Evolutionary conservation across 495 filamentous ascomycete species (phyloP).

Genomic region (Trichoderma erinaceum): DNA sequence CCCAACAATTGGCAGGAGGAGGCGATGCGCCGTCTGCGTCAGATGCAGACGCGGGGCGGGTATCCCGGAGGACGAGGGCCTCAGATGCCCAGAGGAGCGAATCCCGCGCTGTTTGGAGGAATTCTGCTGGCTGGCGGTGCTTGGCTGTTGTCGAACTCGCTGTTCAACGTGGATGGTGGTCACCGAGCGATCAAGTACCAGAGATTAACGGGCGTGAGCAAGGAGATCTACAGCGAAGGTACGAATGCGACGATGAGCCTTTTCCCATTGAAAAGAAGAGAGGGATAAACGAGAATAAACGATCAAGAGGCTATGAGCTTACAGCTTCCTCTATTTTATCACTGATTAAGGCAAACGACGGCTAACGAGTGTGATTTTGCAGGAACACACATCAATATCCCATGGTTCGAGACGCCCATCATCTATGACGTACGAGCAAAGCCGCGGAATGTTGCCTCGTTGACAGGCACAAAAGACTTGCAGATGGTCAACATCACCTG

Average conservation of each 20-base stretch:
- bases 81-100: constrained; percentile 23
- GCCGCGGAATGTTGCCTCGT: constrained; percentile 91
- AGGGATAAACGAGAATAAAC: neutral
- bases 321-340: neutral
- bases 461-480: constrained; percentile 97
- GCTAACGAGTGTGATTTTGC: neutral
- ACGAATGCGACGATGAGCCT: constrained; percentile 21
- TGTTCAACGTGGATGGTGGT: constrained; percentile 99
- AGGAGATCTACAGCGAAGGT: constrained; percentile 97
- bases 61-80: constrained; percentile 35
- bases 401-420: constrained; percentile 95
- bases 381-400: constrained; percentile 91
- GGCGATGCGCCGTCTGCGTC: constrained; percentile 16
- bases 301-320: neutral
- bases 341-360: neutral
- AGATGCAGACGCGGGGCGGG: constrained; percentile 19
- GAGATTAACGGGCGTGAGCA: constrained; percentile 85
- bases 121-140: constrained; percentile 58
- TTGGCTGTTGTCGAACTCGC: constrained; percentile 67
- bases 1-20: constrained; percentile 15
- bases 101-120: constrained; percentile 30
- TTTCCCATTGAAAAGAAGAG: too few species aligned
- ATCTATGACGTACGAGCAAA: constrained; percentile 97
- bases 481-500: constrained; percentile 99
- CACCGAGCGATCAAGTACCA: constrained; percentile 99